A percentile compares a stretch with the other conserved stretches of the same genome.
Evolutionary conservation across 371 early-diverging fungal genomes (phyloP).

Genomic region (Thermomucor indicae-seudaticae): DNA sequence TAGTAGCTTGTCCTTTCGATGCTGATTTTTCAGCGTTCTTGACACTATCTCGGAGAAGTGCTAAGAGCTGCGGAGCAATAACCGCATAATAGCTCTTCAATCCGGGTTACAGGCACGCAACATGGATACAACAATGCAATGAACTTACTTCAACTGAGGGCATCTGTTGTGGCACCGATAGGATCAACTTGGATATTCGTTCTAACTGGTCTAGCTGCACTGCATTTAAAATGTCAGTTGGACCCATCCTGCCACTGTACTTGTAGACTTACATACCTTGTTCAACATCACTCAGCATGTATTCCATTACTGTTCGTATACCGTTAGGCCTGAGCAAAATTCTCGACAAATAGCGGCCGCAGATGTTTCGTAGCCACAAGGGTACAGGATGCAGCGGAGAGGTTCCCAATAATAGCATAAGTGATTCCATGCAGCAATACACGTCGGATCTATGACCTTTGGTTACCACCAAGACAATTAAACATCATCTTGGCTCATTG

Average conservation of each 20-base stretch:
- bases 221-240: conserved; percentile 7
- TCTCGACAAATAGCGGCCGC: conserved; percentile 63
- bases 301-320: conserved; percentile 59
- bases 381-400: conserved; percentile 55
- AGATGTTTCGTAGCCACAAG: conserved; percentile 58
- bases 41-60: conserved; percentile 17
- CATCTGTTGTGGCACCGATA: conserved; percentile 63
- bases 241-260: background rate
- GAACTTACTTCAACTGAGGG: conserved; percentile 45
- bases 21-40: conserved; percentile 11
- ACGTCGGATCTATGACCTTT: conserved; percentile 42
- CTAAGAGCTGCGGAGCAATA: conserved; percentile 53
- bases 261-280: conserved; percentile 17
- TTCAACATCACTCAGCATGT: conserved; percentile 52
- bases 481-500: background rate
- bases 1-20: conserved; percentile 36
- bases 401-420: conserved; percentile 56
- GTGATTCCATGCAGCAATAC: conserved; percentile 56
- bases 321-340: conserved; percentile 61
- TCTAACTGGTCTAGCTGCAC: conserved; percentile 59
- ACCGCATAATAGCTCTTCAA: conserved; percentile 47
- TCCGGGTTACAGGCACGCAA: background rate
- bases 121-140: background rate
- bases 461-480: background rate
- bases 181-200: conserved; percentile 56